Evolutionary conservation across 305 asterid species (phyloP), one percentile per base, ranked within the genome.

Genomic region (Salvia sclarea): DNA sequence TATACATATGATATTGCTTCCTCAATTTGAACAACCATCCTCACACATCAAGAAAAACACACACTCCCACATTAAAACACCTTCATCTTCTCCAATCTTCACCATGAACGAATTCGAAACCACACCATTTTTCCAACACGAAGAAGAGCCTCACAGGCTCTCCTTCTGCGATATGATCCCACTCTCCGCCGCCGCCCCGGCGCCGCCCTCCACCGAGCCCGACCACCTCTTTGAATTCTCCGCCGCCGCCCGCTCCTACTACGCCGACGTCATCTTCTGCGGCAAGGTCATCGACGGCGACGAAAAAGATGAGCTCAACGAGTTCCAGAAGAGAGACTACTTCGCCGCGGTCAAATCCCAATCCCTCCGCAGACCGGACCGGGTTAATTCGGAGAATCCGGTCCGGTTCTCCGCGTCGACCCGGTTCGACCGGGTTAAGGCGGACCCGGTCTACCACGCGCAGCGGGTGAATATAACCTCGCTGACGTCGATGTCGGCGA

Each of bases 401-500:
- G 11, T n/a, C n/a, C 61, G 72, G 10, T 60, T 59, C 24, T 61
- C 66, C 0, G 52, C 20, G 5, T 61, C 66, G 20, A 41, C 58
- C 12, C 38, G 72, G 31, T 37, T 58, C 11, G 9, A 64, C 47
- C 30, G 30, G 30, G 30, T 20, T 35, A 38, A 47, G 1, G 62
- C 25, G 38, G 70, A 73, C 62, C 53, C 61, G 78, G 70, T 56
- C 21, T 65, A 72, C 53, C 76, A 62, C 48, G 75, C 66, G 44
- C 81, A 77, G 76, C 73, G 76, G 4, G 89, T 86, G 75, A 88
- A 81, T 75, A 74, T 88, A 55, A 84, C 75, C 31, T 68, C 86
- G 16, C 79, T 88, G 74, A 84, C 95, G 8, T 83, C 91, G 21
- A 85, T 88, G 91, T 83, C 92, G 9, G 77, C 85, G 0, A 86